Percentiles rank a stretch among this genome's conserved stretches.
phyloP scores from a whole-genome alignment of 208 protist genomes.

The Leptomonas seymouri region DNA sequence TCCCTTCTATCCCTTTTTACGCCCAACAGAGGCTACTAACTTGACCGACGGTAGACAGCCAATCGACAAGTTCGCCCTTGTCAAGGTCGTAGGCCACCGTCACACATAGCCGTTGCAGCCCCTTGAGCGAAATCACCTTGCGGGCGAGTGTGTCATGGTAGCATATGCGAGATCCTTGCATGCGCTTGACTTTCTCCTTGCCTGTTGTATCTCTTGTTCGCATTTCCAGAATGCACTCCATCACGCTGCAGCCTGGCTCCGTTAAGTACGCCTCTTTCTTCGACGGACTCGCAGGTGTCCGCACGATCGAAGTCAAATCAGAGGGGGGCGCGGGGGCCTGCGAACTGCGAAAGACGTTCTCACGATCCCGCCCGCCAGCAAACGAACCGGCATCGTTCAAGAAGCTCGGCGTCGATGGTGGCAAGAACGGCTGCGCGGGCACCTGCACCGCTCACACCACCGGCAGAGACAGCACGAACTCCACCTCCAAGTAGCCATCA shows the following conservation, averaged over 20 bases:
- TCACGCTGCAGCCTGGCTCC: constrained; percentile 5
- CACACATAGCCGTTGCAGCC: constrained; percentile 8
- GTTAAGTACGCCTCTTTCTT: not conserved
- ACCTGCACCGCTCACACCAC: not conserved
- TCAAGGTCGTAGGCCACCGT: constrained; percentile 8
- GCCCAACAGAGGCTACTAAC: not conserved
- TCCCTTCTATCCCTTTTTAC: no score
- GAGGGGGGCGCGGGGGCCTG: no score
- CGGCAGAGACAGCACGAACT: not conserved
- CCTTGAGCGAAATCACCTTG: constrained; percentile 15
- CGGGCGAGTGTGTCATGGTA: not conserved
- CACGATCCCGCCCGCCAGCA: not conserved
- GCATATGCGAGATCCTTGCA: not conserved
- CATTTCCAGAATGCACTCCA: not conserved
- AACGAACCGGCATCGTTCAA: not conserved
- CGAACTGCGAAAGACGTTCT: not conserved
- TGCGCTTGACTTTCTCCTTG: not conserved
- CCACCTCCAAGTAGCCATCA: constrained; percentile 8
- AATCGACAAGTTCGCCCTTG: not conserved
- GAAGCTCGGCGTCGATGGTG: not conserved
- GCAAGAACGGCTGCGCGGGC: not conserved
- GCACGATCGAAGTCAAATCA: not conserved
- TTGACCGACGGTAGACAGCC: not conserved
- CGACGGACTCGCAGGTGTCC: not conserved
- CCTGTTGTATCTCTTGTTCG: not conserved